A percentile compares a stretch with the other conserved stretches of the same genome.
Evolutionary conservation across 345 rosid species (phyloP).

Genomic region (Eutrema heterophyllum): DNA sequence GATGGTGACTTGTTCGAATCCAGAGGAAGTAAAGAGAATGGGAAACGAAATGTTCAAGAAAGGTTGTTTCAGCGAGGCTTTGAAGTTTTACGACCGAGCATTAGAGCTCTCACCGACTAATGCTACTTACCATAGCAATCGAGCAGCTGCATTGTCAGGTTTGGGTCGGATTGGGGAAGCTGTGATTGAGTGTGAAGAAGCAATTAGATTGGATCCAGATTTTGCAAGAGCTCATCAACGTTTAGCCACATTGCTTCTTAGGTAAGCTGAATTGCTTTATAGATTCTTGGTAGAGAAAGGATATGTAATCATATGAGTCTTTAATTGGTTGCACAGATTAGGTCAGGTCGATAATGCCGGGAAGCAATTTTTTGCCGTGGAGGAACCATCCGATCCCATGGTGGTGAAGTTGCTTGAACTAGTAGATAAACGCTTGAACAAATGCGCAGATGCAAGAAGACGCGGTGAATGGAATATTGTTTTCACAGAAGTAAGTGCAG

Average conservation of each 20-base stretch:
- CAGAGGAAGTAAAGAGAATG: conserved; percentile 66
- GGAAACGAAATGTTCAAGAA: conserved; percentile 84
- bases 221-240: conserved; percentile 86
- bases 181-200: conserved; percentile 72
- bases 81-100: conserved; percentile 79
- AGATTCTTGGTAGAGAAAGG: background rate
- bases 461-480: conserved; percentile 68
- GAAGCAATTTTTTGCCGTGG: conserved; percentile 48
- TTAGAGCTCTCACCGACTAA: conserved; percentile 60
- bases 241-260: conserved; percentile 65
- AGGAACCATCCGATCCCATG: conserved; percentile 52
- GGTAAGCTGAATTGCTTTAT: conserved; percentile 37
- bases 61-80: conserved; percentile 70
- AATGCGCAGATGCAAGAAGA: conserved; percentile 70
- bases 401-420: conserved; percentile 58
- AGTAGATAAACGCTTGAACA: conserved; percentile 64
- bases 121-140: conserved; percentile 68
- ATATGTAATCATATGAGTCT: background rate
- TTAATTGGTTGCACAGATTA: conserved; percentile 51
- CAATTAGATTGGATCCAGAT: conserved; percentile 72
- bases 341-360: conserved; percentile 80
- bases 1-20: conserved; percentile 30
- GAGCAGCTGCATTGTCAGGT: conserved; percentile 75
- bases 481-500: conserved; percentile 61
- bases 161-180: conserved; percentile 73